Conservation (phyloP, 768 basidiomycete genomes). For the Trametes elegans region DNA sequence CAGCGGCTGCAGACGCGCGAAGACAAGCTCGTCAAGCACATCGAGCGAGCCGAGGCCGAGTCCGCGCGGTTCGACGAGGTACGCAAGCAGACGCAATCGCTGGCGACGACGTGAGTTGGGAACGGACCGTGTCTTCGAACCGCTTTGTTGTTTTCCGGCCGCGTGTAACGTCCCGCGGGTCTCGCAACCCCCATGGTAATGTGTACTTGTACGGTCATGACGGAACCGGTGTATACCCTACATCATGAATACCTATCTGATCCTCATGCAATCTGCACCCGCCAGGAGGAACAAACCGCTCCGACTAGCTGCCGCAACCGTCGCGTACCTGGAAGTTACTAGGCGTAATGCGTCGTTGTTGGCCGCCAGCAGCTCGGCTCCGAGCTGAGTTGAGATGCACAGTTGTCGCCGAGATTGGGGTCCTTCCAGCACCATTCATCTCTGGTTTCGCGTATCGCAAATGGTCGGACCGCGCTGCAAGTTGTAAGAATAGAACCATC, state of each 20-base stretch:
- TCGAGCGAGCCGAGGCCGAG: constrained; percentile 61
- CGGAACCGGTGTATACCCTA: not conserved
- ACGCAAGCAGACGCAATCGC: constrained; percentile 41
- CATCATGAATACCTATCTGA: constrained; percentile 5
- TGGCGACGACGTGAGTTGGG: constrained; percentile 15
- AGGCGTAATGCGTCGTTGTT: too few species aligned
- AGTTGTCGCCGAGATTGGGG: too few species aligned
- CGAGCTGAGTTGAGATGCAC: too few species aligned
- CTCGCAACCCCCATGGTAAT: not conserved
- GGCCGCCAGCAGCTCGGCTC: too few species aligned
- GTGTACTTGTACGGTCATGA: constrained; percentile 14
- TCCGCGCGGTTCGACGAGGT: constrained; percentile 51
- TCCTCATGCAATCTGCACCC: not conserved
- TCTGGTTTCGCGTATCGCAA: too few species aligned
- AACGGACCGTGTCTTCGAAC: not conserved
- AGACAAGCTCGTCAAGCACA: constrained; percentile 55
- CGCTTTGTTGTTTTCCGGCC: not conserved
- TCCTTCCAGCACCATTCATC: too few species aligned
- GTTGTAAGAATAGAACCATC: too few species aligned
- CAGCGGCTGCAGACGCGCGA: constrained; percentile 64
- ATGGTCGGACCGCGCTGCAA: too few species aligned
- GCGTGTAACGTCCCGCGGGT: not conserved
- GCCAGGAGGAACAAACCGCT: too few species aligned
- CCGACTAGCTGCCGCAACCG: too few species aligned
- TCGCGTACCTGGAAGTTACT: too few species aligned